A percentile compares a stretch with the other conserved stretches of the same genome.
phyloP scores from a whole-genome alignment of 176 grass and related monocot species.

The Rhynchospora pubera region DNA sequence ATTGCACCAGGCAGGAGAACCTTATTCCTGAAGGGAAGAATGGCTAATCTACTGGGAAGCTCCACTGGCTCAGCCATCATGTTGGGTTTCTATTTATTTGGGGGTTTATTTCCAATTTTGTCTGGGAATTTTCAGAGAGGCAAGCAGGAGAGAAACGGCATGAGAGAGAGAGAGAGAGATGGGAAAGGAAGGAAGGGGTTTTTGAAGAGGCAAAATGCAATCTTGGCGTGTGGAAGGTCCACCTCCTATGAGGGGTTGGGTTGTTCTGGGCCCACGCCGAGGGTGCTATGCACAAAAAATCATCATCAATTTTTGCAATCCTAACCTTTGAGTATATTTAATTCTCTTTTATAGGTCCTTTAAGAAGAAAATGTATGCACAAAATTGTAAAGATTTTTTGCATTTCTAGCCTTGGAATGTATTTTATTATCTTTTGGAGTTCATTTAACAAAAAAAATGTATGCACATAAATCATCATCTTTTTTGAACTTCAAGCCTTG shows the following conservation, averaged over 20 bases:
- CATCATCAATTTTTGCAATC: neutral
- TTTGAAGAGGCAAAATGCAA: constrained; percentile 18
- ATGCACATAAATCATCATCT: too few relatives aligned
- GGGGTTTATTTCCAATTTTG: neutral
- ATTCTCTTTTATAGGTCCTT: neutral
- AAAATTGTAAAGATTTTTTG: too few relatives aligned
- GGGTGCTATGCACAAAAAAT: neutral
- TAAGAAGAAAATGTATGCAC: too few relatives aligned
- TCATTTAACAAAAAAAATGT: too few relatives aligned
- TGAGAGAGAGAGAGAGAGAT: neutral
- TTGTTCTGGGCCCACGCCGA: neutral
- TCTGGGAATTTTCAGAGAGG: neutral
- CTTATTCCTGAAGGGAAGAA: constrained; percentile 95
- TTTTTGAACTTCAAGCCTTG: too few relatives aligned
- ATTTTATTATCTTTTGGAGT: too few relatives aligned
- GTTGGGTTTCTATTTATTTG: neutral
- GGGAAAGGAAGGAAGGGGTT: neutral
- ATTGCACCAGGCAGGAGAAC: constrained; percentile 90
- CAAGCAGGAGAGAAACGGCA: neutral
- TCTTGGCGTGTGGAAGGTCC: constrained; percentile 15
- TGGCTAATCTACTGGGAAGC: constrained; percentile 73
- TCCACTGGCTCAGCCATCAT: constrained; percentile 74
- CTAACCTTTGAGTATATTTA: neutral
- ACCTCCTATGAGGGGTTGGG: neutral
- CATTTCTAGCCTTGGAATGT: too few relatives aligned